Evolutionary conservation across 768 basidiomycete genomes (phyloP).

Genomic region (Phanerochaete carnosa): DNA sequence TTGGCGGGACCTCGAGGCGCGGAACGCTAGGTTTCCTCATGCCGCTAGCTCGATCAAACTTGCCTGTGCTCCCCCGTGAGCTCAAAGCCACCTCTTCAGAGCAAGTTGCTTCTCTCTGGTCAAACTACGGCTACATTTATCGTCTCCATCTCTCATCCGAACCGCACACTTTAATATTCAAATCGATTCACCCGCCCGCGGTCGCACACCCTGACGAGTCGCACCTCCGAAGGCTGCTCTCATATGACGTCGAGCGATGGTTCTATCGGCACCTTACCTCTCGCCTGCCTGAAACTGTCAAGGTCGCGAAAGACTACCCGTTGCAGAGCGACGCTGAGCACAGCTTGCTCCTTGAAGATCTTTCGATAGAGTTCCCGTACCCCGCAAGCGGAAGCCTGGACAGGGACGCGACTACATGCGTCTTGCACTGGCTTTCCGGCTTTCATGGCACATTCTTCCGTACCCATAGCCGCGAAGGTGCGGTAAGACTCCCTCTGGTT

Average conservation of each 20-base stretch:
- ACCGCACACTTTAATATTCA: conserved; percentile 12
- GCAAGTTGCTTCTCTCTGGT: conserved; percentile 16
- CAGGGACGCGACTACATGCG: conserved; percentile 6
- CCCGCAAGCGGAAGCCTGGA: conserved; percentile 11
- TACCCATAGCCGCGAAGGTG: not conserved
- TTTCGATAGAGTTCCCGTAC: conserved; percentile 10
- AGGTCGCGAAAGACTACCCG: conserved; percentile 2
- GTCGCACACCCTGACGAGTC: conserved; percentile 8
- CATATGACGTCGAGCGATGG: conserved; percentile 16
- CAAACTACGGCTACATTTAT: conserved; percentile 15
- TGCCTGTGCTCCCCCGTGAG: conserved; percentile 5
- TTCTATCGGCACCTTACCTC: conserved; percentile 9
- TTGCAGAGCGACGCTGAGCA: conserved; percentile 5
- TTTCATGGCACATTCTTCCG: conserved; percentile 12
- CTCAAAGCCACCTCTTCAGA: not conserved
- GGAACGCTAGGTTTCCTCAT: too few relatives aligned
- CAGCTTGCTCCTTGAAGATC: conserved; percentile 15
- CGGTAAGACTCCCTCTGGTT: not conserved
- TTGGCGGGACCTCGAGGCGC: too few relatives aligned
- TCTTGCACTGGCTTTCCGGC: conserved; percentile 14
- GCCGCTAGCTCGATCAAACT: not conserved
- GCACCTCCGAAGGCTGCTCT: conserved; percentile 15
- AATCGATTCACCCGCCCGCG: conserved; percentile 15
- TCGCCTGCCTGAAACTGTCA: not conserved
- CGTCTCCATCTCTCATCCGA: conserved; percentile 8